Conservation (phyloP, 257 asterid genomes). For the Solanum arcanum region DNA sequence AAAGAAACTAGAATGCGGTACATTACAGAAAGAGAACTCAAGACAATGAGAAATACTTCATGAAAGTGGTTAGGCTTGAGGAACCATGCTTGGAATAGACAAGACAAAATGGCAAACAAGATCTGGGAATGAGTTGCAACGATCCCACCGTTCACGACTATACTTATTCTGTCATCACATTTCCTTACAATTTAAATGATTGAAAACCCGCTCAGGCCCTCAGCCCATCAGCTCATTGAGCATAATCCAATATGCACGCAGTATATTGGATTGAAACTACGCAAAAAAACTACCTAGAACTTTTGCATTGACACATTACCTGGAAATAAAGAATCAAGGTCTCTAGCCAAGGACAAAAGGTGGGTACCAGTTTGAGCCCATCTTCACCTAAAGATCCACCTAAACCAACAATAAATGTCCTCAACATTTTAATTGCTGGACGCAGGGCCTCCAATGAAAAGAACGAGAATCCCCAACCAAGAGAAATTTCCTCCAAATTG, state of each 20-base stretch:
- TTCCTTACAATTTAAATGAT: background rate
- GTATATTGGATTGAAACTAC: background rate
- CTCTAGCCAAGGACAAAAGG: constrained; percentile 64
- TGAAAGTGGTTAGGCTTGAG: background rate
- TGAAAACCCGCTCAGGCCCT: background rate
- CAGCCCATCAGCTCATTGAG: background rate
- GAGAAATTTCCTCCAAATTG: constrained; percentile 56
- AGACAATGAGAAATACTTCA: background rate
- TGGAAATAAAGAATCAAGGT: constrained; percentile 66
- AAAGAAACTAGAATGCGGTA: background rate
- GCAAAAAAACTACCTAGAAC: background rate
- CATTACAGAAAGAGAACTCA: background rate
- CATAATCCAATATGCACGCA: background rate
- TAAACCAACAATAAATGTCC: constrained; percentile 54
- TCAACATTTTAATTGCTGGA: constrained; percentile 51
- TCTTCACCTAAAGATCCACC: constrained; percentile 76
- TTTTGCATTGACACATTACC: constrained; percentile 23
- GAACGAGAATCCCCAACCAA: constrained; percentile 91
- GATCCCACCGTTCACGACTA: background rate
- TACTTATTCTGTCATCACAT: background rate
- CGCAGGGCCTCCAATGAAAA: constrained; percentile 42
- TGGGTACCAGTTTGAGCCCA: constrained; percentile 55
- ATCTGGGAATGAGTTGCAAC: background rate
- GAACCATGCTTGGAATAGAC: background rate
- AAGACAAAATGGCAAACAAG: background rate